Conservation (phyloP, 2,329 filamentous ascomycete genomes). For the Fusarium longipes region DNA sequence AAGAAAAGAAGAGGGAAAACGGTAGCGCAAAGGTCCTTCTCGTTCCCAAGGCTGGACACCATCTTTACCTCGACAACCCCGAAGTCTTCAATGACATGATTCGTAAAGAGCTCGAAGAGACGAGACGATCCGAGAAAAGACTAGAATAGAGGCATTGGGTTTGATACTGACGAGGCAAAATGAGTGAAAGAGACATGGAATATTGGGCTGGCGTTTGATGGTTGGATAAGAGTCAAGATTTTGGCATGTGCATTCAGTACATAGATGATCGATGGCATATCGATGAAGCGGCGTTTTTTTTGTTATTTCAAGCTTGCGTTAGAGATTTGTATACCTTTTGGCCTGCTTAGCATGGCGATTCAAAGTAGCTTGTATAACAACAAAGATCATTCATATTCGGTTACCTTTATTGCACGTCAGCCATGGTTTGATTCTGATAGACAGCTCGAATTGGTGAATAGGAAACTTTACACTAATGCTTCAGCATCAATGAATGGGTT, state of each 20-base stretch:
- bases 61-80: slow-evolving; percentile 70
- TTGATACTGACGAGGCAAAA: slow-evolving; percentile 1
- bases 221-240: slow-evolving; percentile 15
- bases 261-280: slow-evolving; percentile 27
- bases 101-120: slow-evolving; percentile 65
- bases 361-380: slow-evolving; percentile 31
- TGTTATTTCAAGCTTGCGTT: slow-evolving; percentile 4
- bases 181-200: slow-evolving; percentile 8
- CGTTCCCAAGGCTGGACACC: slow-evolving; percentile 71
- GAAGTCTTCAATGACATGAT: slow-evolving; percentile 67
- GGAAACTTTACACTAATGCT: too few species aligned
- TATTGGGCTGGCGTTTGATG: slow-evolving; percentile 37
- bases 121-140: slow-evolving; percentile 50
- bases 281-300: slow-evolving; percentile 32
- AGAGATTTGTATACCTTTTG: slow-evolving; percentile 40
- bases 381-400: slow-evolving; percentile 3
- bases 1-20: slow-evolving; percentile 78
- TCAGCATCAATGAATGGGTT: too few species aligned
- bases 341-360: slow-evolving; percentile 7
- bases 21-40: slow-evolving; percentile 86
- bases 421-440: background rate
- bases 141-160: slow-evolving; percentile 19
- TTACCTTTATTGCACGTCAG: background rate
- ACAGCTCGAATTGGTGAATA: too few species aligned
- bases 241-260: too few species aligned